phyloP scores from a whole-genome alignment of 192 early-diverging fungal genomes.

The Entomortierella beljakovae region DNA sequence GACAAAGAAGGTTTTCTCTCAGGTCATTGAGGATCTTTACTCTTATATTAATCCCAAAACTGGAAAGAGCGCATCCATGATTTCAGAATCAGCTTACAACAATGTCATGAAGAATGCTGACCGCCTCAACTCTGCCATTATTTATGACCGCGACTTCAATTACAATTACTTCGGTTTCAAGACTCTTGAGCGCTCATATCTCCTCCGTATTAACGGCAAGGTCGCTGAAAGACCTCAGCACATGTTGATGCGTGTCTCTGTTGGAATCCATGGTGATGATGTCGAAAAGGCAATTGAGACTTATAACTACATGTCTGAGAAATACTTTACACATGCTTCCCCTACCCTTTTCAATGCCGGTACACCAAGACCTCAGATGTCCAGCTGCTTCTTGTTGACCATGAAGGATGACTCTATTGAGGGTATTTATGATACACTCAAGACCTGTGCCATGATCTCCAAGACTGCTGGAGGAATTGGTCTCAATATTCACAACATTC shows the following conservation, averaged over 20 bases:
- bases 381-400: slow-evolving; percentile 94
- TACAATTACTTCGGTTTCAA: slow-evolving; percentile 99
- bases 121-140: slow-evolving; percentile 92
- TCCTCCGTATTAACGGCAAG: slow-evolving; percentile 87
- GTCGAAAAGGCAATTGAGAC: slow-evolving; percentile 94
- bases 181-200: slow-evolving; percentile 96
- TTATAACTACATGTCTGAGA: slow-evolving; percentile 92
- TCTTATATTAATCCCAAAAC: slow-evolving; percentile 92
- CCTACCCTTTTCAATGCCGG: slow-evolving; percentile 99
- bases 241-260: slow-evolving; percentile 97
- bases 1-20: slow-evolving; percentile 86
- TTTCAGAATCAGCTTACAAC: slow-evolving; percentile 81
- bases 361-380: slow-evolving; percentile 95
- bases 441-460: slow-evolving; percentile 97
- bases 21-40: slow-evolving; percentile 89
- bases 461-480: slow-evolving; percentile 99
- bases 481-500: slow-evolving; percentile 97
- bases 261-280: slow-evolving; percentile 96
- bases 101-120: slow-evolving; percentile 80
- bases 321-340: slow-evolving; percentile 96
- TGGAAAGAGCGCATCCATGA: slow-evolving; percentile 88
- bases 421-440: slow-evolving; percentile 98
- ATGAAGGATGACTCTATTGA: slow-evolving; percentile 98
- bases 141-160: slow-evolving; percentile 97
- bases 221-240: slow-evolving; percentile 97